Conservation (phyloP, 352 stramenopile genomes). For the Phytophthora palmivora region DNA sequence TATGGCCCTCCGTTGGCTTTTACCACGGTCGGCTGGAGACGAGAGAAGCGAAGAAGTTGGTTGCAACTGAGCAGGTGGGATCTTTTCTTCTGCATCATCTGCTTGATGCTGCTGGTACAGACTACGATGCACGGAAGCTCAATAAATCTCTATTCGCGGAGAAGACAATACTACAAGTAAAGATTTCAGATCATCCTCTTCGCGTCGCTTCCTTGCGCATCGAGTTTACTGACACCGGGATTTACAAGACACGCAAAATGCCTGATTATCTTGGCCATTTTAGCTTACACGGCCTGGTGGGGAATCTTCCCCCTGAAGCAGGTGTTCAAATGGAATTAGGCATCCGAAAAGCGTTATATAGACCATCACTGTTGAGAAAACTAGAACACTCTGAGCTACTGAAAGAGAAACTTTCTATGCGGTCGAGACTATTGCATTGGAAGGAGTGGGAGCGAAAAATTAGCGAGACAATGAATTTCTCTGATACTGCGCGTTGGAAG, state of each 20-base stretch:
- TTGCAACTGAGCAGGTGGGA: conserved; percentile 41
- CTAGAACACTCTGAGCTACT: conserved; percentile 10
- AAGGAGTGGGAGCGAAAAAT: conserved; percentile 39
- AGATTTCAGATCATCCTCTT: conserved; percentile 45
- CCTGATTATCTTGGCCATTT: conserved; percentile 33
- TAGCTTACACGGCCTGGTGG: conserved; percentile 57
- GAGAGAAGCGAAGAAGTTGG: conserved; percentile 33
- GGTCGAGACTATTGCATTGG: conserved; percentile 36
- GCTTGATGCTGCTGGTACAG: neutral
- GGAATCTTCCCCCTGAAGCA: conserved; percentile 43
- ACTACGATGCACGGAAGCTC: neutral
- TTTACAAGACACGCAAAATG: conserved; percentile 53
- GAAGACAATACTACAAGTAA: conserved; percentile 50
- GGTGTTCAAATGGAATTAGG: conserved; percentile 45
- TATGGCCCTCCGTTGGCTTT: conserved; percentile 61
- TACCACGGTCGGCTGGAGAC: conserved; percentile 51
- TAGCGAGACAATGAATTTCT: conserved; percentile 16
- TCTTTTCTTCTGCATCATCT: conserved; percentile 56
- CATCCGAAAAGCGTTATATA: conserved; percentile 37
- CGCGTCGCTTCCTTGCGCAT: conserved; percentile 51
- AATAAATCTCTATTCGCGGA: neutral
- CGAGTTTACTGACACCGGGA: conserved; percentile 30
- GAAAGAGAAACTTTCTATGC: conserved; percentile 10
- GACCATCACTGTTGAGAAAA: conserved; percentile 24
- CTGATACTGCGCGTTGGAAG: conserved; percentile 19